Evolutionary conservation across 305 asterid genomes (phyloP), one percentile per base, ranked within the genome.

Genomic region (Stenogyne calaminthoides): DNA sequence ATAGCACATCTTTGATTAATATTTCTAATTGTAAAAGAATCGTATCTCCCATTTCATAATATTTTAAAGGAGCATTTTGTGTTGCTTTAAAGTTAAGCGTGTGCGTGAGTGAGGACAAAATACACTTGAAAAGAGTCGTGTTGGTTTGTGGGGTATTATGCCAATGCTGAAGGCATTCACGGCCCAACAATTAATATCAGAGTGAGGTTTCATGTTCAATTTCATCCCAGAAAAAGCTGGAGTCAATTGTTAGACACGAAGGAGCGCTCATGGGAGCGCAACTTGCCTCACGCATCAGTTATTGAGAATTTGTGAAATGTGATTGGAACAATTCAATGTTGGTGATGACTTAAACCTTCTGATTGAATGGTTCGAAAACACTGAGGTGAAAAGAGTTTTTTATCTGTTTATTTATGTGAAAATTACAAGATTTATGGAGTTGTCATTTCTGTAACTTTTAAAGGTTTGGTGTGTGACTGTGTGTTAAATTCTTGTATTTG

Each of bases 301-400:
- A 14, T 72, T 27, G 37, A 42, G 9, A 57, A 22, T 73, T 63
- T 67, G 12, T 67, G 76, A 42, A 46, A 71, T 69, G 57, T 82
- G 52, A 14, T 67, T 56, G 42, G 40, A 14, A 57, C 27, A 70
- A 54, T 73, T 68, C 78, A 58, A 51, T 70, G 67, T 67, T 40
- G 79, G 67, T 66, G 70, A 46, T 16, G 57, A 59, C 14, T 69
- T 59, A 62, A 49, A 36, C 78, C 67, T 40, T 39, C 47, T 25
- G 57, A 54, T 73, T 44, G 54, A 62, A 14, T 63, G 55, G 44
- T 36, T 36, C 5, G 9, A 47, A 32, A 62, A 63, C 47, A 52
- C 39, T 22, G 46, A 34, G 71, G 77, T 64, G 72, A 32, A 16
- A 63, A 18, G 6, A 10, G 20, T 7, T 25, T 15, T 10, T 12